Evolutionary conservation across 371 early-diverging fungal genomes (phyloP), one percentile per base, ranked within the genome.

Genomic region (Mucor plumbeus): DNA sequence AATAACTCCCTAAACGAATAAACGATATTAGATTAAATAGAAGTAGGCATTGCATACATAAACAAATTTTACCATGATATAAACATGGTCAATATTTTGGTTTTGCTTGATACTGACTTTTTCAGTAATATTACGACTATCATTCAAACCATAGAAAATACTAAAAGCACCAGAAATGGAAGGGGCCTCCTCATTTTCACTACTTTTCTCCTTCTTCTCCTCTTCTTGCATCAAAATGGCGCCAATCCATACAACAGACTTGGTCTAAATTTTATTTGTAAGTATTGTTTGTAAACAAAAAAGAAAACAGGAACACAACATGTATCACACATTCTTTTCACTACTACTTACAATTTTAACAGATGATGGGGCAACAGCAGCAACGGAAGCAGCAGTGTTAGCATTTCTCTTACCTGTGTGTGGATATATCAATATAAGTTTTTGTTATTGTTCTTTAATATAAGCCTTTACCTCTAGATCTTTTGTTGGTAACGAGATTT

Each of bases 41-140:
- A 26, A 26, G 26, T 3, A 26, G 26, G 26, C 3, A 26, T 26
- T 26, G 3, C 3, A 26, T 1, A 26, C 1, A 3, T 26, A 26
- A 1, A 3, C 26, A 26, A 26, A 26, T 26, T 3, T 26, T 59
- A 71, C 71, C 71, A 63, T 57, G 43, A 58, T 56, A 58, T 68
- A 71, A n/a, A 71, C 68, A 68, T 71, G 33, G 33, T 68, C 59
- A 36, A 68, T 26, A 26, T 47, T 40, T 43, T 71, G 67, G 17
- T 19, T 36, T 61, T 50, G 31, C 1, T 40, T 36, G 15, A 63
- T 14, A 13, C 36, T 43, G n/a, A 64, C 14, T 47, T 34, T 69
- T 39, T 64, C 60, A 5, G 61, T 44, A 34, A 26, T 34, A 38
- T 69, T 69, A 38, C 70, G 70, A 55, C 14, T 44, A 56, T 69